A percentile compares a stretch with the other conserved stretches of the same genome.
Conservation (phyloP, 345 rosid species). For the Garcia nutans region DNA sequence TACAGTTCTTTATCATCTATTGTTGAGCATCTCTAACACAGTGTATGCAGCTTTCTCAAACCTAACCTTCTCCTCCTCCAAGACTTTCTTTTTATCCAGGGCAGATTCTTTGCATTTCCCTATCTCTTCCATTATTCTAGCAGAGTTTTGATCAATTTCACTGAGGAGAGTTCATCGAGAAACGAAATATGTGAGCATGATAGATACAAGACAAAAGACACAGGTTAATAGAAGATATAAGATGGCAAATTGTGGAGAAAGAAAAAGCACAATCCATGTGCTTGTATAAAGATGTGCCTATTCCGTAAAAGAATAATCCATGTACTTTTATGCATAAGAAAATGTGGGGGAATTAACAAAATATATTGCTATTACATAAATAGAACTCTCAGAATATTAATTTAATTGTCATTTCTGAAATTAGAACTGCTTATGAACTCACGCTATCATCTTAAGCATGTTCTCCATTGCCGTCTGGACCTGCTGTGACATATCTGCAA, state of each 20-base stretch:
- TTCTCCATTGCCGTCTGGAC: constrained; percentile 69
- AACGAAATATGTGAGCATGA: not conserved
- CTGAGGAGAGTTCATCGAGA: constrained; percentile 38
- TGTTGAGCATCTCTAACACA: constrained; percentile 51
- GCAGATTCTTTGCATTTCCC: constrained; percentile 68
- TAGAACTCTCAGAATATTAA: no score
- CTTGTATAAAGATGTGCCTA: no score
- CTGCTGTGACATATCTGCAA: constrained; percentile 79
- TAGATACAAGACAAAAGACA: not conserved
- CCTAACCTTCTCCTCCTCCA: constrained; percentile 71
- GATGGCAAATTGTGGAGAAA: not conserved
- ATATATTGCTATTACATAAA: not conserved
- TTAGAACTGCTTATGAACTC: constrained; percentile 26
- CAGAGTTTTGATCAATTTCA: constrained; percentile 74
- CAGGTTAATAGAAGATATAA: not conserved
- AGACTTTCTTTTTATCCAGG: constrained; percentile 60
- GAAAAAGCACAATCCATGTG: not conserved
- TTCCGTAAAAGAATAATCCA: no score
- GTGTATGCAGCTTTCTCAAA: constrained; percentile 87
- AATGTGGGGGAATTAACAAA: no score
- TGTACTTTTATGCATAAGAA: no score
- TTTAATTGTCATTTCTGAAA: not conserved
- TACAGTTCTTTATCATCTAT: constrained; percentile 13
- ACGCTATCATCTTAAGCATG: constrained; percentile 87
- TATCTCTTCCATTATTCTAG: constrained; percentile 65